phyloP scores from a whole-genome alignment of 2,329 filamentous ascomycete species.

The Microcyclospora tardicrescens region DNA sequence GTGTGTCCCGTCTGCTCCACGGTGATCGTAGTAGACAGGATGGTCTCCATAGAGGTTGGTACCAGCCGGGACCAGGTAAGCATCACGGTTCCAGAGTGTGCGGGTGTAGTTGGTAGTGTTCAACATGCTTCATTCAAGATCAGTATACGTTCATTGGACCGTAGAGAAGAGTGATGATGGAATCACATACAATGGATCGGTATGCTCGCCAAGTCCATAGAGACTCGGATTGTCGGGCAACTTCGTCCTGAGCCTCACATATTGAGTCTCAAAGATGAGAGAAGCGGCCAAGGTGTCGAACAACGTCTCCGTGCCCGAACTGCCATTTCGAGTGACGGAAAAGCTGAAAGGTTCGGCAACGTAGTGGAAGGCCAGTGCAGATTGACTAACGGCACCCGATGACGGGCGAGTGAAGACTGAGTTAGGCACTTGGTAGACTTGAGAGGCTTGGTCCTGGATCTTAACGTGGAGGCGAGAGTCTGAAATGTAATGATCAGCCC shows the following conservation, averaged over 20 bases:
- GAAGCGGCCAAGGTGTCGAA: conserved; percentile 57
- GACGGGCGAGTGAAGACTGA: conserved; percentile 51
- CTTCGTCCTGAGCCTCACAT: conserved; percentile 57
- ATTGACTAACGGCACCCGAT: conserved; percentile 15
- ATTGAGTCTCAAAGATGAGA: conserved; percentile 67
- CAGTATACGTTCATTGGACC: too few species aligned
- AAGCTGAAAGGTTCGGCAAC: conserved; percentile 54
- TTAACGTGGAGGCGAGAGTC: conserved; percentile 54
- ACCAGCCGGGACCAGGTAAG: conserved; percentile 35
- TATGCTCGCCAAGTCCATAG: conserved; percentile 70
- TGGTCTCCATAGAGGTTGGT: conserved; percentile 62
- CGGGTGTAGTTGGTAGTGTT: conserved; percentile 57
- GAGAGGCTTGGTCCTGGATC: conserved; percentile 56
- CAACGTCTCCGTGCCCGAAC: conserved; percentile 34
- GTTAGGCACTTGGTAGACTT: conserved; percentile 63
- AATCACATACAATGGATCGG: conserved; percentile 38
- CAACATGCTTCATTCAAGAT: conserved; percentile 25
- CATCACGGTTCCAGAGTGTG: conserved; percentile 57
- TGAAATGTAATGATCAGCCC: conserved; percentile 4
- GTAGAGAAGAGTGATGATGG: neutral
- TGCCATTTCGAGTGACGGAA: conserved; percentile 43
- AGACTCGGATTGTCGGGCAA: conserved; percentile 56
- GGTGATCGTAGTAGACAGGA: conserved; percentile 63
- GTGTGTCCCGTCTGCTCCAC: conserved; percentile 43
- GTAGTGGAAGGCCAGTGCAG: conserved; percentile 43